A percentile compares a stretch with the other conserved stretches of the same genome.
Evolutionary conservation across 495 filamentous ascomycete genomes (phyloP).

Genomic region (Penicillium tannophilum): DNA sequence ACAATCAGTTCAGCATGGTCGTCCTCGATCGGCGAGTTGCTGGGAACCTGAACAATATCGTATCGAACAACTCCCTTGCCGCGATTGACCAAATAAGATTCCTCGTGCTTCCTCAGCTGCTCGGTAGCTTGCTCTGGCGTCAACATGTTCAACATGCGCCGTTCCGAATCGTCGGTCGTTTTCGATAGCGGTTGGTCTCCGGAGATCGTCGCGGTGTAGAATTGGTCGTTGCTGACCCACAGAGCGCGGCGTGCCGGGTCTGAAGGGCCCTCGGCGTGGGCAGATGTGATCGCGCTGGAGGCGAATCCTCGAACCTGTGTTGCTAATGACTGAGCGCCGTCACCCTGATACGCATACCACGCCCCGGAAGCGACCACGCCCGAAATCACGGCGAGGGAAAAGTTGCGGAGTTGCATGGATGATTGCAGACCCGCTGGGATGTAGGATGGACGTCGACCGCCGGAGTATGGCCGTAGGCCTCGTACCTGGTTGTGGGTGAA

Average conservation of each 20-base stretch:
- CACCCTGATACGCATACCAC: slow-evolving; percentile 63
- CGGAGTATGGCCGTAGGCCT: slow-evolving; percentile 45
- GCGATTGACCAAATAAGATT: slow-evolving; percentile 87
- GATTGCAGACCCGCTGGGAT: slow-evolving; percentile 45
- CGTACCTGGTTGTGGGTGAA: slow-evolving; percentile 49
- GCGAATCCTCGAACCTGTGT: slow-evolving; percentile 34
- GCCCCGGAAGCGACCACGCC: slow-evolving; percentile 65
- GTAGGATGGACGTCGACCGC: slow-evolving; percentile 39
- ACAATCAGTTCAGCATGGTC: slow-evolving; percentile 98
- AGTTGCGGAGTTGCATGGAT: slow-evolving; percentile 66
- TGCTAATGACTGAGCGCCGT: slow-evolving; percentile 29
- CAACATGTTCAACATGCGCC: slow-evolving; percentile 89
- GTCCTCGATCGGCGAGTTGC: slow-evolving; percentile 98
- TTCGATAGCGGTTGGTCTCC: slow-evolving; percentile 84
- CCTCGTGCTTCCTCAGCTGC: slow-evolving; percentile 84
- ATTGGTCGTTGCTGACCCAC: slow-evolving; percentile 78
- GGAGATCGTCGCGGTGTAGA: slow-evolving; percentile 80
- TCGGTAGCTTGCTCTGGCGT: slow-evolving; percentile 92
- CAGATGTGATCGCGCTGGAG: slow-evolving; percentile 29
- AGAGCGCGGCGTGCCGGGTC: slow-evolving; percentile 49
- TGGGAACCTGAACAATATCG: slow-evolving; percentile 91
- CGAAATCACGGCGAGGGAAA: slow-evolving; percentile 62
- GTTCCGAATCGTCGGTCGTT: slow-evolving; percentile 76
- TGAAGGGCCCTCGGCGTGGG: slow-evolving; percentile 33
- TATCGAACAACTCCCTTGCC: slow-evolving; percentile 93